These are phyloP conservation scores for Mrakia frigida DNA, from an alignment of 768 basidiomycete genomes.

Conservation along the genomic window DNA sequence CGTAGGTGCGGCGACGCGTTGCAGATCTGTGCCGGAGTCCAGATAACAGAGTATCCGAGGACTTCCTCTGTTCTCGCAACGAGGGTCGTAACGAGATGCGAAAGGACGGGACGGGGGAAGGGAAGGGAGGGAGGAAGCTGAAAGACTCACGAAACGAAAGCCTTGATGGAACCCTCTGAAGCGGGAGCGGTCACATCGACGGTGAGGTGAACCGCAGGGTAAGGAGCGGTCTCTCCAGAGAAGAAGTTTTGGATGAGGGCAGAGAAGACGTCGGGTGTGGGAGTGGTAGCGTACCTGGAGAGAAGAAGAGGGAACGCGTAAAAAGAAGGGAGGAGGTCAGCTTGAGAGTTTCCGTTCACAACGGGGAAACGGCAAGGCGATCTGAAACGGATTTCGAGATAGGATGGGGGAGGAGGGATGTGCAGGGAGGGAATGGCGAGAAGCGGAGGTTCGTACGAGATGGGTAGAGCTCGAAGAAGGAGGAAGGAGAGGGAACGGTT, in stretches of 20 bases:
- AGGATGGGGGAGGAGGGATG: too few relatives aligned
- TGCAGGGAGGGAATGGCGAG: too few relatives aligned
- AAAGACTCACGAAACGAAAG: constrained; percentile 68
- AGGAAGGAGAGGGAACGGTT: too few relatives aligned
- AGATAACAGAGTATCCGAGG: too few relatives aligned
- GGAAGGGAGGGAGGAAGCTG: neutral
- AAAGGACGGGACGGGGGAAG: too few relatives aligned
- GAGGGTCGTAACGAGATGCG: too few relatives aligned
- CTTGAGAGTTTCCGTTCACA: neutral
- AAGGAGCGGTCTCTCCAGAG: constrained; percentile 79
- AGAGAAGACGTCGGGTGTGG: constrained; percentile 85
- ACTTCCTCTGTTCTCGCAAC: too few relatives aligned
- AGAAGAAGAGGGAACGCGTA: neutral
- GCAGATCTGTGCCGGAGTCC: too few relatives aligned
- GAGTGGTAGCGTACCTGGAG: constrained; percentile 83
- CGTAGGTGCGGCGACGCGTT: neutral
- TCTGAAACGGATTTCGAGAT: too few relatives aligned
- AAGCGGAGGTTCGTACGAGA: too few relatives aligned
- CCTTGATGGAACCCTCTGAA: constrained; percentile 40
- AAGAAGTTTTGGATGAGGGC: constrained; percentile 98
- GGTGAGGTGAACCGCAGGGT: constrained; percentile 77
- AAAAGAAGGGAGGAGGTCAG: neutral
- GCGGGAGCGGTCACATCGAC: constrained; percentile 67
- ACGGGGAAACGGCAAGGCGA: neutral
- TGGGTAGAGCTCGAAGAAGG: too few relatives aligned